Evolutionary conservation across 1,284 basidiomycete genomes (phyloP), one percentile per base, ranked within the genome.

Genomic region (Ustilago curta): DNA sequence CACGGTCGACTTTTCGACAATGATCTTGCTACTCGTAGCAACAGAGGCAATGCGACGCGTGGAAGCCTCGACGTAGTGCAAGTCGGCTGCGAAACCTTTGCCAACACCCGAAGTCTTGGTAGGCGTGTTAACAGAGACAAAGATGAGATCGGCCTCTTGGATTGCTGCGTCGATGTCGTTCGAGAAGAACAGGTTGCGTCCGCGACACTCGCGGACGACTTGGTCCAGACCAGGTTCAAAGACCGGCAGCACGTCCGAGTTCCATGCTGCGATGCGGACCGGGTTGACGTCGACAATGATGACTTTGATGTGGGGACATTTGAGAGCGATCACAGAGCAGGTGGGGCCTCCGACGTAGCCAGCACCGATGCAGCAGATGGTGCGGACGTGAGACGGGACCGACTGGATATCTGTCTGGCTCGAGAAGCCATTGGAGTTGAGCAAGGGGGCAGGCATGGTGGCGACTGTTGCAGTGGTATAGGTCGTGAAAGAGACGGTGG

Each of bases 1-100:
- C 29, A 99, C 96, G 3, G 96, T 99, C 19, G 96, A 99, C 87
- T 99, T 99, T 85, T 99, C 97, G 62, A 99, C 95, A 74, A 99
- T 96, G 83, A 99, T 99, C 89, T 99, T 99, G 86, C 91, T 92
- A 8, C 92, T 90, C 39, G 88, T 92, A 39, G 97, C 93, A 62
- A 98, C 92, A 57, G 90, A 90, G 45, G 97, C 96, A 79, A 99
- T 99, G 77, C 92, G 92, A 76, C 96, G 93, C 42, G 97, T 98
- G 44, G 95, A 96, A 29, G 92, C 90, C 85, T 99, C 96, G 77
- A 77, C 78, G 50, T 80, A 77, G 55, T 76, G 73, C 51, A 99
- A 90, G 88, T 99, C 96, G 73, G 96, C 96, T 69, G 96, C 96
- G 86, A 92, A 97, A 68, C 96, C 96, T 74, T 95, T 95, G 80